These are phyloP conservation scores for Scenedesmus sp. DNA, from an alignment of 163 green algal species.

Conservation along the genomic window DNA sequence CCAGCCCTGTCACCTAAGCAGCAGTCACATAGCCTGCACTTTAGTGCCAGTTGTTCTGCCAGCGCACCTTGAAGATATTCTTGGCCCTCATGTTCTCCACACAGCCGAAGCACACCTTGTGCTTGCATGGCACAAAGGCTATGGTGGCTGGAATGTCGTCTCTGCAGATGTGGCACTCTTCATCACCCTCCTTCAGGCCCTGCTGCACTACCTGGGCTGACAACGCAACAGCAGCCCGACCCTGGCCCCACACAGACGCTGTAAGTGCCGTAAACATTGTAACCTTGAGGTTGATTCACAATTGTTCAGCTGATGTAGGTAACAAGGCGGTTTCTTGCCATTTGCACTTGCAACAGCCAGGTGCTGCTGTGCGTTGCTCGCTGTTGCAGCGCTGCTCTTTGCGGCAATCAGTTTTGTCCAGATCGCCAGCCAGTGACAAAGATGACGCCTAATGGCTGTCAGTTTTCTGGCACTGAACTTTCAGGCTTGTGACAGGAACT, in stretches of 20 bases:
- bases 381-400: neutral
- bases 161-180: conserved; percentile 64
- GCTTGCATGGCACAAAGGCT: conserved; percentile 61
- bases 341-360: conserved; percentile 1
- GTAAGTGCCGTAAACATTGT: conserved; percentile 17
- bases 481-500: neutral
- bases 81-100: conserved; percentile 72
- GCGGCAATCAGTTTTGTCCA: neutral
- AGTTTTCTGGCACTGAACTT: neutral
- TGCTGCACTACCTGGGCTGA: conserved; percentile 19
- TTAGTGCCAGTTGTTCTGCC: neutral
- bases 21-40: neutral
- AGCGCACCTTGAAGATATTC: conserved; percentile 71
- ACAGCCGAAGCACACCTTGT: conserved; percentile 68
- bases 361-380: neutral
- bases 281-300: neutral
- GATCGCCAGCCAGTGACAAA: neutral
- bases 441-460: neutral
- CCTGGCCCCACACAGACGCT: conserved; percentile 60
- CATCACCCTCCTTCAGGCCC: conserved; percentile 52
- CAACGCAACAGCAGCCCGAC: conserved; percentile 48
- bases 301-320: neutral
- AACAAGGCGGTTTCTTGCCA: neutral
- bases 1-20: neutral
- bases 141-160: conserved; percentile 67